Percentiles rank a stretch among this genome's conserved stretches.
Conservation (phyloP, 768 basidiomycete genomes). For the Lyophyllum semitale region DNA sequence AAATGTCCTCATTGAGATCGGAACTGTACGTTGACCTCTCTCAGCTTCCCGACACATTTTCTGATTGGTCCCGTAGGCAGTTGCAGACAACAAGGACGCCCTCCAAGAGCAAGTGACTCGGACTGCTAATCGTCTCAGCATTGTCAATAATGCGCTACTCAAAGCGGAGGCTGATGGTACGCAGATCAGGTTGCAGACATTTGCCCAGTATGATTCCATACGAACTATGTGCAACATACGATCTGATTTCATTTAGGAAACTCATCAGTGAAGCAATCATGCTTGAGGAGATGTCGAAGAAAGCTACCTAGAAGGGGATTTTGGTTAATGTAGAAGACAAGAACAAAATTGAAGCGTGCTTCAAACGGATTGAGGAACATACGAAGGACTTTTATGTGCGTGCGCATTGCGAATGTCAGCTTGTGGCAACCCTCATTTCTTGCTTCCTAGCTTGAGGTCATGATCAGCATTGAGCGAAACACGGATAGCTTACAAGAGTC, state of each 20-base stretch:
- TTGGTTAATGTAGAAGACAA: slow-evolving; percentile 13
- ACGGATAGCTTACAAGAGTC: no score
- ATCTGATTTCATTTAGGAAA: neutral
- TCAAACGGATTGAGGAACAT: slow-evolving; percentile 9
- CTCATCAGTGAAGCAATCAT: neutral
- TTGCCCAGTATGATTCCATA: neutral
- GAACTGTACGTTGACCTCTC: no score
- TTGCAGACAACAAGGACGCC: neutral
- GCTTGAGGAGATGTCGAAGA: neutral
- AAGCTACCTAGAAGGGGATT: neutral
- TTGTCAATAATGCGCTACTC: neutral
- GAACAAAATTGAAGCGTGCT: neutral
- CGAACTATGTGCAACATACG: neutral
- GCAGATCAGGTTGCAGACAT: neutral
- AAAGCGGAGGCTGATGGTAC: neutral
- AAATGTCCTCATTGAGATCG: neutral
- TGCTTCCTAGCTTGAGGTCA: neutral
- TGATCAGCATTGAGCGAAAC: neutral
- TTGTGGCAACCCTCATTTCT: no score
- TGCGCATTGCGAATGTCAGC: neutral
- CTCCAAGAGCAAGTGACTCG: neutral
- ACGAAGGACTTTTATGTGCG: slow-evolving; percentile 17
- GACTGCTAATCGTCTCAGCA: neutral
- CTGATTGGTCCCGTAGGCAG: neutral
- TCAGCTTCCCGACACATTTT: neutral